Conservation (phyloP, 1,284 basidiomycete species). For the Sparassis latifolia region DNA sequence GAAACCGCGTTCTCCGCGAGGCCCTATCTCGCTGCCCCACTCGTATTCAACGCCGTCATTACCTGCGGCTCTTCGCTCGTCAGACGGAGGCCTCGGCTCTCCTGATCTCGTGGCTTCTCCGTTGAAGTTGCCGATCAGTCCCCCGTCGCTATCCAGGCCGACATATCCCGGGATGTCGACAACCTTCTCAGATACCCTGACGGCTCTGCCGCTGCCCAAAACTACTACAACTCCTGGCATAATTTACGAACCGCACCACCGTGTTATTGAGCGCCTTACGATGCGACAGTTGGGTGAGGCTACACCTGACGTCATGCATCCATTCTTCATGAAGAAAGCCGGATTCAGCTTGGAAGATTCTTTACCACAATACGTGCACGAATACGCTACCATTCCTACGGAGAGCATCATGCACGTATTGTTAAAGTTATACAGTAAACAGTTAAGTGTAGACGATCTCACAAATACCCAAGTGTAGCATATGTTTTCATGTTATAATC, state of each 20-base stretch:
- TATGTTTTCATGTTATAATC: background rate
- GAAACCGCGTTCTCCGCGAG: background rate
- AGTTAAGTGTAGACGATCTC: constrained; percentile 35
- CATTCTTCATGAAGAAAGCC: constrained; percentile 80
- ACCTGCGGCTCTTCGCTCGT: background rate
- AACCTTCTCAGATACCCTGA: constrained; percentile 3
- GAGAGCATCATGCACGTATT: constrained; percentile 84
- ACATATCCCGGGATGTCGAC: constrained; percentile 2
- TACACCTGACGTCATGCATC: constrained; percentile 83
- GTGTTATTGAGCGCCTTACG: constrained; percentile 67
- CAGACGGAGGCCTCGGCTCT: background rate
- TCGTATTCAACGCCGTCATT: background rate
- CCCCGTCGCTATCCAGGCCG: constrained; percentile 5
- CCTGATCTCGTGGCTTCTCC: constrained; percentile 3
- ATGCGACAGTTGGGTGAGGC: constrained; percentile 83
- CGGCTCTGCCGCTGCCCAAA: background rate
- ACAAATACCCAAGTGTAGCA: constrained; percentile 2
- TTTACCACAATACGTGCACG: constrained; percentile 79
- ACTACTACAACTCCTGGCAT: constrained; percentile 21
- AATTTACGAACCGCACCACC: constrained; percentile 43
- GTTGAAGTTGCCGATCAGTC: constrained; percentile 5
- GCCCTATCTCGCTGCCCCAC: background rate
- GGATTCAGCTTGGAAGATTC: constrained; percentile 78
- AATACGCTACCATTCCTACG: constrained; percentile 77
- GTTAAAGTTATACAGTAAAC: constrained; percentile 75